Conservation (phyloP, 2,329 filamentous ascomycete species). For the Colletotrichum horii region DNA sequence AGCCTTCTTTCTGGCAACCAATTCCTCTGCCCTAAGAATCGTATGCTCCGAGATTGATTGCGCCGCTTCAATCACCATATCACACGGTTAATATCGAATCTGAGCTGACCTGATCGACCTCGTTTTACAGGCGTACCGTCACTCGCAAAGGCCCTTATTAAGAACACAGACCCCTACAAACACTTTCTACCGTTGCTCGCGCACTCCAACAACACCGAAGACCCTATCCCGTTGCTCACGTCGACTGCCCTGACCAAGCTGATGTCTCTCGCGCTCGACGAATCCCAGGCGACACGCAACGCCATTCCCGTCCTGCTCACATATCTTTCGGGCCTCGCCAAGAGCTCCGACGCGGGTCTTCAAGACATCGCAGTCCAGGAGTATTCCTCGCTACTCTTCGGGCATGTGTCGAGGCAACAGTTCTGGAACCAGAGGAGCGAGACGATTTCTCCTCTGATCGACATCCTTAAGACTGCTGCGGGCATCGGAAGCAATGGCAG, state of each 20-base stretch:
- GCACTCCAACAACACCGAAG: slow-evolving; percentile 75
- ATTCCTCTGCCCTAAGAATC: not conserved
- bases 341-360: slow-evolving; percentile 84
- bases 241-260: slow-evolving; percentile 85
- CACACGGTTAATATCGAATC: not conserved
- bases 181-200: slow-evolving; percentile 83
- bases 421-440: slow-evolving; percentile 94
- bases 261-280: slow-evolving; percentile 71
- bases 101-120: not conserved
- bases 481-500: slow-evolving; percentile 71
- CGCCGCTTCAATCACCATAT: not conserved
- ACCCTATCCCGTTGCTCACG: slow-evolving; percentile 87
- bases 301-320: slow-evolving; percentile 83
- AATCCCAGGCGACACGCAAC: slow-evolving; percentile 69
- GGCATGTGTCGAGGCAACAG: slow-evolving; percentile 73
- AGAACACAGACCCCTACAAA: slow-evolving; percentile 78
- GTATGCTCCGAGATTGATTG: not conserved
- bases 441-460: slow-evolving; percentile 81
- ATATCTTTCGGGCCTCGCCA: slow-evolving; percentile 84
- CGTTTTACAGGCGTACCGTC: slow-evolving; percentile 72
- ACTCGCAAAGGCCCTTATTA: slow-evolving; percentile 77
- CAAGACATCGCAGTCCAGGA: slow-evolving; percentile 96
- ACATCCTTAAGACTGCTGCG: slow-evolving; percentile 81
- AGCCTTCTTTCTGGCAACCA: not conserved
- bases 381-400: slow-evolving; percentile 84